Conservation (phyloP, 352 stramenopile genomes). For the Phytophthora hibernalis region DNA sequence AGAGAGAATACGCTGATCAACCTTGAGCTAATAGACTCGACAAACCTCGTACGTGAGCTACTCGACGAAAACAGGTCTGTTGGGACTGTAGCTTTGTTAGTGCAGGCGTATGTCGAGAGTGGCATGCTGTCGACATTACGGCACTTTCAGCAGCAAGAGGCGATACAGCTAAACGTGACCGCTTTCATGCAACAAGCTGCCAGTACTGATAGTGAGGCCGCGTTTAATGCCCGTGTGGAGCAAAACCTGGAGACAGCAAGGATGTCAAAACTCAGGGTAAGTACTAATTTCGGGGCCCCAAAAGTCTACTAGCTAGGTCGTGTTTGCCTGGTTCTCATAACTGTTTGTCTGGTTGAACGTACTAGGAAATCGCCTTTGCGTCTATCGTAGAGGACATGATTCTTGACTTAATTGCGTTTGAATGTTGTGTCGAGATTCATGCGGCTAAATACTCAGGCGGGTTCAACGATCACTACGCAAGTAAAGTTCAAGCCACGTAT, state of each 20-base stretch:
- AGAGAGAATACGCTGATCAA: constrained; percentile 5
- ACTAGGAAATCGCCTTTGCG: constrained; percentile 53
- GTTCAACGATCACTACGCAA: constrained; percentile 72
- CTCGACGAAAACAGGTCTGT: constrained; percentile 37
- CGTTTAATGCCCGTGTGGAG: constrained; percentile 32
- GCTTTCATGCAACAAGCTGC: constrained; percentile 39
- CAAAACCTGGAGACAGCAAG: constrained; percentile 47
- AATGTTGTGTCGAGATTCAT: constrained; percentile 65
- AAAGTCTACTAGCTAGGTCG: not conserved
- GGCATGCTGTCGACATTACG: constrained; percentile 42
- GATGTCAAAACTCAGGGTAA: constrained; percentile 45
- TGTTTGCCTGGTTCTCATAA: constrained; percentile 1
- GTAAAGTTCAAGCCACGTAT: constrained; percentile 72
- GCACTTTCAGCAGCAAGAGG: constrained; percentile 55
- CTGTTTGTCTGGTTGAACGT: not conserved
- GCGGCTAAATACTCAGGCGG: constrained; percentile 64
- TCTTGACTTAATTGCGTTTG: constrained; percentile 53
- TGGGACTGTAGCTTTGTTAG: constrained; percentile 51
- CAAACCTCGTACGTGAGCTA: constrained; percentile 28
- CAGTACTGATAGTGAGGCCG: constrained; percentile 16
- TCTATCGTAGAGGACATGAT: constrained; percentile 74
- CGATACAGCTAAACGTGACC: constrained; percentile 47
- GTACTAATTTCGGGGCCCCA: not conserved
- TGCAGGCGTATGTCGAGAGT: constrained; percentile 57
- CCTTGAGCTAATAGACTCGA: constrained; percentile 14